phyloP scores from a whole-genome alignment of 2,329 filamentous ascomycete species.

The Cytospora schulzeri region DNA sequence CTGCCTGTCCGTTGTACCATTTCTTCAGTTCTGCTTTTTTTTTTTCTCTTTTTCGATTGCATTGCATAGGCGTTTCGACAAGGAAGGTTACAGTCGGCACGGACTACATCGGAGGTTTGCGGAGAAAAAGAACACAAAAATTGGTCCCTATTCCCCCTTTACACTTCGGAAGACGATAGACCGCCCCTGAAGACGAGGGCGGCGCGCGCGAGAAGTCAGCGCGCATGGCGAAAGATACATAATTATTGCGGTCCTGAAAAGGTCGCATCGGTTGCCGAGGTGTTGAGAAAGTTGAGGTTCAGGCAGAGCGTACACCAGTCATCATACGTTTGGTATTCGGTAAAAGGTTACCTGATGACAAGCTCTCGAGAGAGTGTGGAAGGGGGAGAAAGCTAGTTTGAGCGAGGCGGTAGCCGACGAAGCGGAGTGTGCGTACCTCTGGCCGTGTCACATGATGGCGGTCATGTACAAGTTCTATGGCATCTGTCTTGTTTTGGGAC shows the following conservation, averaged over 20 bases:
- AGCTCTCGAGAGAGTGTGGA: constrained; percentile 21
- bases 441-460: constrained; percentile 5
- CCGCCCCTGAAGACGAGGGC: constrained; percentile 33
- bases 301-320: constrained; percentile 22
- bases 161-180: constrained; percentile 28
- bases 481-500: constrained; percentile 11
- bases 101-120: constrained; percentile 24
- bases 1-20: constrained; percentile 33
- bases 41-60: constrained; percentile 22
- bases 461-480: constrained; percentile 10
- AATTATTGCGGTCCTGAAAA: constrained; percentile 28
- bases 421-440: not conserved
- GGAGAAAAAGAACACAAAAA: constrained; percentile 37
- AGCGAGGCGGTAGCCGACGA: constrained; percentile 3
- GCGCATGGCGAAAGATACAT: constrained; percentile 18
- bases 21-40: constrained; percentile 25
- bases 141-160: constrained; percentile 22
- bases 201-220: constrained; percentile 22
- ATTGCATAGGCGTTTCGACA: constrained; percentile 54
- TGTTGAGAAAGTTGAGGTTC: constrained; percentile 9
- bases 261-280: constrained; percentile 22
- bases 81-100: constrained; percentile 28
- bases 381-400: constrained; percentile 4
- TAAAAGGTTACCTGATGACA: constrained; percentile 28
- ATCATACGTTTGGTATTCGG: constrained; percentile 26